Evolutionary conservation across 305 asterid genomes (phyloP), one percentile per base, ranked within the genome.

Genomic region (Rubia peregrina): DNA sequence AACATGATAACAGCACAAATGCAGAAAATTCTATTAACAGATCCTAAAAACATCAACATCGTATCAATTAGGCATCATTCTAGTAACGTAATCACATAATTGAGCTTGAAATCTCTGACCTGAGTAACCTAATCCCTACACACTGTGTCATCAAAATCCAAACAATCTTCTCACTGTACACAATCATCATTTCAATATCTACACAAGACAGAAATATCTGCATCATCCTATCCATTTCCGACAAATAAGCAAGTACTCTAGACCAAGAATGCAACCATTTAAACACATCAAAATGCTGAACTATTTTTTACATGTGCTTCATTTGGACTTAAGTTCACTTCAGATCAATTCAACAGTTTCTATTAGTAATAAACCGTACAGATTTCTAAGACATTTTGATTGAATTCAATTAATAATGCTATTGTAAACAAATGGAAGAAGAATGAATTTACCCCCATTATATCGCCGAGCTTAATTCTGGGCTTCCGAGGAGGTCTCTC

Each of bases 71-170:
- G 7, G 40, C 42, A 61, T 1, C 57, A 17, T 51, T 51, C 49
- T 21, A 51, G 16, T 17, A 51, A 51, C 56, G 19, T 49, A 49
- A 49, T 16, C 56, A 59, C 63, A 22, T 8, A 33, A 38, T 16
- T 62, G 48, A 36, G 67, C 9, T 65, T n/a, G n/a, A n/a, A n/a
- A n/a, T 87, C 86, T 80, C 98, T 85, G 73, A 55, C 75, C 73
- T 76, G n/a, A n/a, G n/a, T 77, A 21, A 84, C 93, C 10, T 95
- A 84, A 69, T 87, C 98, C 72, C 90, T 97, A 69, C 90, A 65
- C 43, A 96, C 97, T 79, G 77, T 80, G 80, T 78, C 86, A 69
- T 92, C 83, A 92, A 75, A 76, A 92, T 86, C 98, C 90, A 88
- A 68, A 53, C 61, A 75, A 57, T 56, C 22, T n/a, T n/a, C n/a